Evolutionary conservation across 306 rosid species (phyloP), one percentile per base, ranked within the genome.

Genomic region (Pyrus betulifolia): DNA sequence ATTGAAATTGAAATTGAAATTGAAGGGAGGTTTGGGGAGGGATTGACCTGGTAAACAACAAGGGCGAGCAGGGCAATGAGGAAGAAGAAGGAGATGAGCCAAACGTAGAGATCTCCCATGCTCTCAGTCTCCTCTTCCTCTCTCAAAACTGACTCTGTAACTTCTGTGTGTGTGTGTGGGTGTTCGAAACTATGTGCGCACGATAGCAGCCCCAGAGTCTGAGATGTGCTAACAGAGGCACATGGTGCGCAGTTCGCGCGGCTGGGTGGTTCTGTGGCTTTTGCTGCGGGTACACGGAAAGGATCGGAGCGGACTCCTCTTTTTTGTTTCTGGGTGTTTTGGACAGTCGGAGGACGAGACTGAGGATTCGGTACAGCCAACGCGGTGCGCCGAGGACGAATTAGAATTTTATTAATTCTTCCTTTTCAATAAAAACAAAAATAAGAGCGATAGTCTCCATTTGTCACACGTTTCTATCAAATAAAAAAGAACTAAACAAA

Each of bases 41-140:
- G 45, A 40, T 52, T 71, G 80, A 94, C 98, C 99, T 95, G 99
- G 80, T 77, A 95, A 66, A 91, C 91, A 81, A 95, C 84, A 73
- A 92, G 84, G 70, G 82, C 79, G 58, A 95, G 96, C 64, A 95
- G 84, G 72, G 89, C 84, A 19, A 95, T 87, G 70, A 95, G 87
- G 75, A 89, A 79, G 86, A 95, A 88, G 90, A 95, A 95, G 85
- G 98, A 92, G 78, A 95, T 60, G 44, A 95, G 92, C 99, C 99
- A 95, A 23, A 81, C 87, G 44, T 72, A 82, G 4, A 95, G 88
- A 86, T 87, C 97, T 61, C 70, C 97, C 99, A 95, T 93, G 74
- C 65, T 82, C 75, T 70, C 58, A 8, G 11, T 60, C 58, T 55
- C 77, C 75, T 30, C 69, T 23, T 17, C 72, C 49, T 65, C 49